Conservation (phyloP, 208 protist genomes). For the Crithidia acanthocephali region DNA sequence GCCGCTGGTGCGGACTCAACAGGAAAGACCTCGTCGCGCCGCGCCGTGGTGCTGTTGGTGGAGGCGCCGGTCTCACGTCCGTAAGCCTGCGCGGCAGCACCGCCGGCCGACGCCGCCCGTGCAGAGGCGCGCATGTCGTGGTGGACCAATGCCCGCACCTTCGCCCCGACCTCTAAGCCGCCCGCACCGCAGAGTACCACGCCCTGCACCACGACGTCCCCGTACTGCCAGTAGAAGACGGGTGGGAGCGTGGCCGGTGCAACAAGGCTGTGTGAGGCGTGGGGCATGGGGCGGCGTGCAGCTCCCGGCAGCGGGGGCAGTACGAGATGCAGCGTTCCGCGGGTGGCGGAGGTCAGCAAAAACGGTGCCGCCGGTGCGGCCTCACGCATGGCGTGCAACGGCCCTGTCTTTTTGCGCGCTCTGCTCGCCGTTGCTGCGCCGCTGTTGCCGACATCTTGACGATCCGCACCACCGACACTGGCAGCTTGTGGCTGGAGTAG, state of each 20-base stretch:
- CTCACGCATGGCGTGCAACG: too few relatives aligned
- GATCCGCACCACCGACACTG: too few relatives aligned
- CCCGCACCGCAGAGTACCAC: conserved; percentile 32
- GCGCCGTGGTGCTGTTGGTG: not conserved
- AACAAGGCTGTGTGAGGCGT: not conserved
- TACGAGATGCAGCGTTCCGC: conserved; percentile 14
- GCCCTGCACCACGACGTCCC: conserved; percentile 47
- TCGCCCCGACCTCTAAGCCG: conserved; percentile 25
- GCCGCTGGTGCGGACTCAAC: not conserved
- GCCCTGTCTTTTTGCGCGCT: not conserved
- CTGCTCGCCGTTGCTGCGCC: not conserved
- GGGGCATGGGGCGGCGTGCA: not conserved
- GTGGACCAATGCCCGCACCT: conserved; percentile 17
- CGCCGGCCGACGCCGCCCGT: not conserved
- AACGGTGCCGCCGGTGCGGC: conserved; percentile 9
- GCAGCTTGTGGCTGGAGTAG: too few relatives aligned
- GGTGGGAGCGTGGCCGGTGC: conserved; percentile 25
- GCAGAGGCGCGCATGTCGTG: not conserved
- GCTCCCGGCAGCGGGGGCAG: not conserved
- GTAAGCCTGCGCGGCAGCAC: not conserved
- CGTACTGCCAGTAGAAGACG: conserved; percentile 59
- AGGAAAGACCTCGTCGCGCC: not conserved
- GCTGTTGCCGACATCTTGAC: not conserved
- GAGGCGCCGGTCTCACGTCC: not conserved
- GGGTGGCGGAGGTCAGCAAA: not conserved